Evolutionary conservation across 2,329 filamentous ascomycete genomes (phyloP).

Genomic region (Penicillium expansum): DNA sequence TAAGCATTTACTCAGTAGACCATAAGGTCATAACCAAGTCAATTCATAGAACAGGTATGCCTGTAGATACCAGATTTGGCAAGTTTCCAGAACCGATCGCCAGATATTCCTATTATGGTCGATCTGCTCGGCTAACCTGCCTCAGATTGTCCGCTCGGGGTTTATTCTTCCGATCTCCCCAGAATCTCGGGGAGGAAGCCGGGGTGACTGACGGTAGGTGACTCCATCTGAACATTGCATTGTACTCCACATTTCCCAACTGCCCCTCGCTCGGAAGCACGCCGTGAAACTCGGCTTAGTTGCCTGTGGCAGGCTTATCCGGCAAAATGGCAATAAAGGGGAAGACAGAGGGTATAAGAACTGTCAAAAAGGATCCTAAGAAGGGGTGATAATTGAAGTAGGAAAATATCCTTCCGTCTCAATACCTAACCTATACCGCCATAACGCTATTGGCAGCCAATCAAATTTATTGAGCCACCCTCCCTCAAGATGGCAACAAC

Average conservation of each 20-base stretch:
- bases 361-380: background rate
- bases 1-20: too few species aligned
- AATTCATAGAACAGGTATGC: too few species aligned
- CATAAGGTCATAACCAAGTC: too few species aligned
- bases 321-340: constrained; percentile 7
- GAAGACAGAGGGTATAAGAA: constrained; percentile 1
- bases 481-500: constrained; percentile 19
- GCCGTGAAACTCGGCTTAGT: constrained; percentile 6
- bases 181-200: constrained; percentile 6
- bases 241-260: constrained; percentile 5
- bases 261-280: constrained; percentile 3
- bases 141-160: constrained; percentile 1
- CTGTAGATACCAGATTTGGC: too few species aligned
- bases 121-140: constrained; percentile 13
- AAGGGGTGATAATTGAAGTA: background rate
- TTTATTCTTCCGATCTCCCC: constrained; percentile 11
- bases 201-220: constrained; percentile 8
- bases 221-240: constrained; percentile 2
- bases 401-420: background rate
- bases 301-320: background rate
- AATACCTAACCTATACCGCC: background rate
- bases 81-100: too few species aligned
- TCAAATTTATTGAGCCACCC: background rate
- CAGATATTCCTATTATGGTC: constrained; percentile 1
- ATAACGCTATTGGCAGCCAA: too few species aligned